Percentiles rank a stretch among this genome's conserved stretches.
phyloP scores from a whole-genome alignment of 1,284 basidiomycete species.

The Rhodotorula sp. region DNA sequence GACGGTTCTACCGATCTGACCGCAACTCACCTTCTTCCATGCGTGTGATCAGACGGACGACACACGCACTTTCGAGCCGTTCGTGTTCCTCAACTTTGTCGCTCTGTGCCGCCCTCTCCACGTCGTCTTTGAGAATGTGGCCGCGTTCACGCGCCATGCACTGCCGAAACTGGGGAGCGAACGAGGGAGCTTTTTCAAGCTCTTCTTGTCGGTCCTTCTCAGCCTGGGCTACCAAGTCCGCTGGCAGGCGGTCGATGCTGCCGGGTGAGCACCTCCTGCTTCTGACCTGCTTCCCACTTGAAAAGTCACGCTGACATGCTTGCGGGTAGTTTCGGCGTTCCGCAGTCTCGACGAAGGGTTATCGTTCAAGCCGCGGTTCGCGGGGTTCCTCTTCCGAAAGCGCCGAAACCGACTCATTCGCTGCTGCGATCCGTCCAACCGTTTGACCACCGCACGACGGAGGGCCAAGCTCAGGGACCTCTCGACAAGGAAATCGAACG shows the following conservation, averaged over 20 bases:
- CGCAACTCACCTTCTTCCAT: not conserved
- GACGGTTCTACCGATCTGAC: not conserved
- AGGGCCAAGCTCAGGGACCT: not conserved
- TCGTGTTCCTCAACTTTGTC: slow-evolving; percentile 4
- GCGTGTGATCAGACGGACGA: not conserved
- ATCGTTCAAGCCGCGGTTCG: slow-evolving; percentile 10
- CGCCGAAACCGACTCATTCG: slow-evolving; percentile 3
- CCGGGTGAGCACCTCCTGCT: slow-evolving; percentile 1
- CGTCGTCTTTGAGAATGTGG: slow-evolving; percentile 20
- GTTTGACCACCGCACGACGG: slow-evolving; percentile 1
- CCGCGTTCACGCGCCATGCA: slow-evolving; percentile 7
- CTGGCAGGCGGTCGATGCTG: slow-evolving; percentile 8
- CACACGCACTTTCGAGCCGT: slow-evolving; percentile 10
- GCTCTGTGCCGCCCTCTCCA: not conserved
- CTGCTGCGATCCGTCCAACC: not conserved
- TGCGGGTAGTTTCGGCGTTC: slow-evolving; percentile 10
- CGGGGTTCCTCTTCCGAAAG: slow-evolving; percentile 2
- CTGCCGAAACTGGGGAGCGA: not conserved
- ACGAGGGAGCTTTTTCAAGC: not conserved
- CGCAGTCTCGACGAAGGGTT: slow-evolving; percentile 12
- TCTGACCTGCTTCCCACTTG: not conserved
- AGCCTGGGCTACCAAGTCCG: slow-evolving; percentile 11
- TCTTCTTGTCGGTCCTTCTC: slow-evolving; percentile 1
- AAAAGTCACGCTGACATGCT: not conserved
- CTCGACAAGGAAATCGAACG: not conserved